These are phyloP conservation scores for Thuja plicata DNA, from an alignment of 83 land plant species.

Conservation along the genomic window DNA sequence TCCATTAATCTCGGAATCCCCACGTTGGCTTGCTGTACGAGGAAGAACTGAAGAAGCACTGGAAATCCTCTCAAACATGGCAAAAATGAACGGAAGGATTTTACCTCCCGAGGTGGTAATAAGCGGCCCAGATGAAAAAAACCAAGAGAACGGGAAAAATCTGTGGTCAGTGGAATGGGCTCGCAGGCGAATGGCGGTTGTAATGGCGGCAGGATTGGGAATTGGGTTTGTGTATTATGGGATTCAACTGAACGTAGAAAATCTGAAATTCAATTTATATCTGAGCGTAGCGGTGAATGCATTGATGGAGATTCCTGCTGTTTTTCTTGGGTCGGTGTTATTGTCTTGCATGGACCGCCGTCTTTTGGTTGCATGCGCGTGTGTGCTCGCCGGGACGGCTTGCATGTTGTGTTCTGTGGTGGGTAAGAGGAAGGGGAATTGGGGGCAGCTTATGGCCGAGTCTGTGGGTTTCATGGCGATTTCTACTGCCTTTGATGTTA, in stretches of 20 bases:
- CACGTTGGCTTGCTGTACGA: slow-evolving; percentile 55
- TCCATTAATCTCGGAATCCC: slow-evolving; percentile 63
- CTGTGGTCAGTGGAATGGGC: slow-evolving; percentile 27
- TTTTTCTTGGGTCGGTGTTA: slow-evolving; percentile 23
- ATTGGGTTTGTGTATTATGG: slow-evolving; percentile 56
- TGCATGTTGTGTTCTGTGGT: slow-evolving; percentile 22
- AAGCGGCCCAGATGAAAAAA: background rate
- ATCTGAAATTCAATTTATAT: slow-evolving; percentile 39
- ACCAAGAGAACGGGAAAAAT: background rate
- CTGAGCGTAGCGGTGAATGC: slow-evolving; percentile 39
- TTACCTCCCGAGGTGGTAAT: slow-evolving; percentile 19
- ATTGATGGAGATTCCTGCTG: slow-evolving; percentile 48
- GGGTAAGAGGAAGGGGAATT: background rate
- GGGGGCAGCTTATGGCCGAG: slow-evolving; percentile 26
- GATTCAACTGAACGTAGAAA: slow-evolving; percentile 42
- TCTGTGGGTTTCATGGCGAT: slow-evolving; percentile 34
- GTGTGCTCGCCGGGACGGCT: slow-evolving; percentile 11
- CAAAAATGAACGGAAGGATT: slow-evolving; percentile 42
- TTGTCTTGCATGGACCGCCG: slow-evolving; percentile 29
- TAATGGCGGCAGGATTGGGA: slow-evolving; percentile 37
- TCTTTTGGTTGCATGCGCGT: slow-evolving; percentile 16
- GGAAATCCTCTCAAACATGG: slow-evolving; percentile 39
- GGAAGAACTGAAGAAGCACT: slow-evolving; percentile 55
- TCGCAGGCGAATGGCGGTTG: slow-evolving; percentile 16
- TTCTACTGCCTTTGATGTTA: slow-evolving; percentile 39